Conservation (phyloP, 2,329 filamentous ascomycete genomes). For the Exophiala bonariae region DNA sequence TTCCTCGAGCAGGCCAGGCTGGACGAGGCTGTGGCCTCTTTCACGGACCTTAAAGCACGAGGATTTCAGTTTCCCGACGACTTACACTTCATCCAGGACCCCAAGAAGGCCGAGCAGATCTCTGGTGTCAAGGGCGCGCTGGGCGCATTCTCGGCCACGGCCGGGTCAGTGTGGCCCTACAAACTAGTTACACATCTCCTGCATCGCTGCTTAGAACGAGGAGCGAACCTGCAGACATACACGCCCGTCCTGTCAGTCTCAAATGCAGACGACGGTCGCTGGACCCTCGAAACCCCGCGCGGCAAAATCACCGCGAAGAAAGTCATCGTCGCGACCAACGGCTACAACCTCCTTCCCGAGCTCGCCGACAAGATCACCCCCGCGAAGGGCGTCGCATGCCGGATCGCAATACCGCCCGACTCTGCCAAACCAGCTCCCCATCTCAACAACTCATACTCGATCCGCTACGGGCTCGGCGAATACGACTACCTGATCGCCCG, state of each 20-base stretch:
- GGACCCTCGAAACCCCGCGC: conserved; percentile 70
- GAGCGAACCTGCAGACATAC: conserved; percentile 55
- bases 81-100: conserved; percentile 28
- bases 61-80: conserved; percentile 31
- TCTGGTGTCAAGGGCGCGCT: conserved; percentile 40
- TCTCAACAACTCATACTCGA: conserved; percentile 57
- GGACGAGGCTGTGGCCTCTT: conserved; percentile 32
- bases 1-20: conserved; percentile 34
- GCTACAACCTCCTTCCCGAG: conserved; percentile 72
- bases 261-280: conserved; percentile 38
- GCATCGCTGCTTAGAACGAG: conserved; percentile 55
- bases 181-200: conserved; percentile 76
- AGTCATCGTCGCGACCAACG: conserved; percentile 80
- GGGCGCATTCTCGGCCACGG: conserved; percentile 35
- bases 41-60: conserved; percentile 30
- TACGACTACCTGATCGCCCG: conserved; percentile 71
- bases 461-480: conserved; percentile 58
- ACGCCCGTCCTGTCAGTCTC: conserved; percentile 45
- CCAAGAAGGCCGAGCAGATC: conserved; percentile 20
- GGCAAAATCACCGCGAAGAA: conserved; percentile 64
- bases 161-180: conserved; percentile 60
- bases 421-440: conserved; percentile 27
- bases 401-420: conserved; percentile 44
- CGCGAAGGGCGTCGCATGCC: conserved; percentile 58
- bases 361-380: conserved; percentile 75